phyloP scores from a whole-genome alignment of 2,329 filamentous ascomycete genomes.

The Beauveria sp. region DNA sequence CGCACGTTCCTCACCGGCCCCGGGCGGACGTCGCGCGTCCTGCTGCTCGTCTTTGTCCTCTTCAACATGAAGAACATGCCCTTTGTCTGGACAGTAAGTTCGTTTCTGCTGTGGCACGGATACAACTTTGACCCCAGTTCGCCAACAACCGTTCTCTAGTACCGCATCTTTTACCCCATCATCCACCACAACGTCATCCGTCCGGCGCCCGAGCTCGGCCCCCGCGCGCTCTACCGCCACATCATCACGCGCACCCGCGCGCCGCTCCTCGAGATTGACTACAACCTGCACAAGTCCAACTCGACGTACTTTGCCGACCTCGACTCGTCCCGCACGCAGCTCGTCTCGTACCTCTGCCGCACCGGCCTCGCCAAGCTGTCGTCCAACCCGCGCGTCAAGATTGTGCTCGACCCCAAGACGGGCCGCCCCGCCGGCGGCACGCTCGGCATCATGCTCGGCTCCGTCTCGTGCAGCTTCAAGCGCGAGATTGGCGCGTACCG shows the following conservation, averaged over 20 bases:
- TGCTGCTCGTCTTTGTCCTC: slow-evolving; percentile 48
- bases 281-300: slow-evolving; percentile 78
- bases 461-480: slow-evolving; percentile 67
- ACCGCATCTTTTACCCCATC: slow-evolving; percentile 52
- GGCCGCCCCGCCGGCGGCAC: slow-evolving; percentile 43
- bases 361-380: slow-evolving; percentile 47
- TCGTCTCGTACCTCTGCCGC: slow-evolving; percentile 62
- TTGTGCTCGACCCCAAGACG: slow-evolving; percentile 43
- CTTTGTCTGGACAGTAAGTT: slow-evolving; percentile 65
- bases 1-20: slow-evolving; percentile 45
- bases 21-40: slow-evolving; percentile 43
- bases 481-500: slow-evolving; percentile 64
- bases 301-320: slow-evolving; percentile 83
- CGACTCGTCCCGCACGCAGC: slow-evolving; percentile 73
- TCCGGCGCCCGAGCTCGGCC: slow-evolving; percentile 40
- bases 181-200: slow-evolving; percentile 45
- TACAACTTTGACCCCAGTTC: no score
- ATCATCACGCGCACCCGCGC: slow-evolving; percentile 59
- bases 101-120: background rate
- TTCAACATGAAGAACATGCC: slow-evolving; percentile 69
- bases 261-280: slow-evolving; percentile 72
- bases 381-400: slow-evolving; percentile 38
- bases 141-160: slow-evolving; percentile 26
- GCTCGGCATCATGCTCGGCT: slow-evolving; percentile 61
- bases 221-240: slow-evolving; percentile 65